phyloP scores from a whole-genome alignment of 2,329 filamentous ascomycete species.

The Cordyceps sp. region DNA sequence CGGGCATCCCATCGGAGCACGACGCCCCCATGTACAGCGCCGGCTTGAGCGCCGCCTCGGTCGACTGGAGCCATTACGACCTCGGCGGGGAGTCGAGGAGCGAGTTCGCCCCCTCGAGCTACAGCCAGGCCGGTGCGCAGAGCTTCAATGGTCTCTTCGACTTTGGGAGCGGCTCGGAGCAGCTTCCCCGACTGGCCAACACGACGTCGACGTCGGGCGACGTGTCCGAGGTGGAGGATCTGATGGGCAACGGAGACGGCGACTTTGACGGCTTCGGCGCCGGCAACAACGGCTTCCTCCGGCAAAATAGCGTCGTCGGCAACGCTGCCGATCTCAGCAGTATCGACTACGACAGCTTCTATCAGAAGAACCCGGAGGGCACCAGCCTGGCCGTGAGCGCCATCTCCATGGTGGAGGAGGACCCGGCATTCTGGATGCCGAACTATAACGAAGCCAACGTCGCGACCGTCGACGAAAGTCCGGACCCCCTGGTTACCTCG shows the following conservation, averaged over 20 bases:
- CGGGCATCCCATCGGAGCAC: conserved; percentile 28
- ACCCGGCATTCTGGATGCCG: conserved; percentile 31
- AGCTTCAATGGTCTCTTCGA: conserved; percentile 35
- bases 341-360: conserved; percentile 40
- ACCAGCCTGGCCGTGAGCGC: conserved; percentile 22
- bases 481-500: conserved; percentile 15
- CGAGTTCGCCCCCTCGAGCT: conserved; percentile 35
- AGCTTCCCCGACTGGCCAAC: conserved; percentile 35
- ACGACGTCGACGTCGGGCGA: conserved; percentile 48
- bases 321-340: conserved; percentile 25
- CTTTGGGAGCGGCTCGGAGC: conserved; percentile 34
- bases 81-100: conserved; percentile 25
- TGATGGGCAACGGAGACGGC: conserved; percentile 28
- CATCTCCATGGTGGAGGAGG: conserved; percentile 33
- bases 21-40: conserved; percentile 46
- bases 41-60: conserved; percentile 36
- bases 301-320: conserved; percentile 26
- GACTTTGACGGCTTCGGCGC: conserved; percentile 30
- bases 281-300: conserved; percentile 22
- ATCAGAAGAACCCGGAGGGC: conserved; percentile 25
- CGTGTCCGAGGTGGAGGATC: conserved; percentile 50
- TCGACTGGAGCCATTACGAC: conserved; percentile 30
- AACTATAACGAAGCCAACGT: conserved; percentile 26
- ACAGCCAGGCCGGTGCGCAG: conserved; percentile 33
- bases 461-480: conserved; percentile 17